Evolutionary conservation across 129 eudicot species (phyloP), one percentile per base, ranked within the genome.

Genomic region (Oenanthe sinensis): DNA sequence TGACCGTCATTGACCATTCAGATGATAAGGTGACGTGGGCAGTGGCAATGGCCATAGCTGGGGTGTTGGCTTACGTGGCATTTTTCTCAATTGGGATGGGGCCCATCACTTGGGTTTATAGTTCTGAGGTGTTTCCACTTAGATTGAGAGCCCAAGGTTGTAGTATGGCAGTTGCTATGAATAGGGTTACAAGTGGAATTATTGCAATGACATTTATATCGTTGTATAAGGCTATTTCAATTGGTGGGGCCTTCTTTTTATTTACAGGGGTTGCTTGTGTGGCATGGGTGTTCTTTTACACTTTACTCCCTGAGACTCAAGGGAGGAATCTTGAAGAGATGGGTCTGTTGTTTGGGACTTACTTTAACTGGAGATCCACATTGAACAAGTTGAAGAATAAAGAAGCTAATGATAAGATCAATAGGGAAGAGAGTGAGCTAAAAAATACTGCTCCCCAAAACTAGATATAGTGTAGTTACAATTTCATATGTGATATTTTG

Each of bases 41-140:
- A 20, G 70, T 89, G 0, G 93, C 83, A 0, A 14, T 87, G 71
- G 81, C 85, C 30, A 52, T 89, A 4, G 12, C 55, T 0, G 24
- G 71, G 22, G 85, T 85, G 4, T 20, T 85, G 16, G 33, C 87
- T n/a, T 82, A 26, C 81, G 93, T 89, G 70, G 84, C 87, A 10
- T 75, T 82, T 12, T 89, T 89, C 71, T 87, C 93, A 4, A 85
- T 89, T 4, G 90, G 93, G 77, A 43, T 89, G 82, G 93, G 93
- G 1, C 93, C 93, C 33, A 81, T 87, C 5, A 63, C 93, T 0
- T 86, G 90, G 93, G 90, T 89, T 14, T 89, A 89, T 60, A 82
- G 89, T 62, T 89, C 93, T 7, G 93, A 89, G 83, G 80, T 89
- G 3, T 89, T 89, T 48, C 93, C 93, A 5, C 22, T 89, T 42